Conservation (phyloP, 129 eudicot genomes). For the Ambrosia trifida region DNA sequence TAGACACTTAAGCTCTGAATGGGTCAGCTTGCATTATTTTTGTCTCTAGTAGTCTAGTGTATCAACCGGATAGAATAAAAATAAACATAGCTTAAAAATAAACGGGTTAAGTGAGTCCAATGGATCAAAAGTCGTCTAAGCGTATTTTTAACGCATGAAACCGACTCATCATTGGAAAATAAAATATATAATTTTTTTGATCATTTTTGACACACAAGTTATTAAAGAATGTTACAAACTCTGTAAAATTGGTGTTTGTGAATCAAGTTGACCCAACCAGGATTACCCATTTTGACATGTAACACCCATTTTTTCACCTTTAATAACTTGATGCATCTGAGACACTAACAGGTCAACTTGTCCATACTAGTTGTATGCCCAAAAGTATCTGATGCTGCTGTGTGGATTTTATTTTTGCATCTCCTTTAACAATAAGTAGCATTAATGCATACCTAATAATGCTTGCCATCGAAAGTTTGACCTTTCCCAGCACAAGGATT, state of each 20-base stretch:
- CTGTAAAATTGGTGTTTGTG: background rate
- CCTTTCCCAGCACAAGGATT: background rate
- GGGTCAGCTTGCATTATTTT: background rate
- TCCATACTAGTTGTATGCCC: background rate
- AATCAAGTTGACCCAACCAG: background rate
- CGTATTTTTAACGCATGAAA: background rate
- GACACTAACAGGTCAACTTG: slow-evolving; percentile 7
- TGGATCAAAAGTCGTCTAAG: background rate
- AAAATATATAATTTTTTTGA: background rate
- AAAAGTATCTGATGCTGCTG: background rate
- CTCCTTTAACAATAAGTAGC: background rate
- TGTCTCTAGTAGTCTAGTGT: background rate
- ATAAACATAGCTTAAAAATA: background rate
- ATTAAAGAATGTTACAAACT: background rate
- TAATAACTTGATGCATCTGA: background rate
- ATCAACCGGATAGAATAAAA: background rate
- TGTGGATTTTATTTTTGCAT: background rate
- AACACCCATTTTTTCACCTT: background rate
- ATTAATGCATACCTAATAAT: background rate
- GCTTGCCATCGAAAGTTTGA: background rate
- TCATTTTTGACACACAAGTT: background rate
- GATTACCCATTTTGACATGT: background rate
- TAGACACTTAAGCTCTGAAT: background rate
- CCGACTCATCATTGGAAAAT: background rate
- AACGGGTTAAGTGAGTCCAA: background rate